Evolutionary conservation across 129 eudicot genomes (phyloP), one percentile per base, ranked within the genome.

Genomic region (Kitagawia praeruptora): DNA sequence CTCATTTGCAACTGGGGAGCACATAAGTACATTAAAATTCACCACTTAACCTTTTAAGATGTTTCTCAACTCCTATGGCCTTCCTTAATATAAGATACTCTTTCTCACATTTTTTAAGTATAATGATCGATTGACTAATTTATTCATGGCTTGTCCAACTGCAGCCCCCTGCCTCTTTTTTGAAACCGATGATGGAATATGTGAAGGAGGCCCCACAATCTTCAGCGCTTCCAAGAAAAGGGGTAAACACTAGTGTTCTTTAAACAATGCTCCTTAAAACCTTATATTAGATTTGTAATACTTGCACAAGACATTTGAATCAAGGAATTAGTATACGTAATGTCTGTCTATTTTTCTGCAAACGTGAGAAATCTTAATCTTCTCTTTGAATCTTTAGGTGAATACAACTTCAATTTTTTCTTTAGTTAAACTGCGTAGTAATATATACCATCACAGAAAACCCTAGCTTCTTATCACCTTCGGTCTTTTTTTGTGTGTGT

Each of bases 111-210:
- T 39, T 12, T 49, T 49, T 15, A 23, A 27, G 18, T 37, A 9
- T 38, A 40, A 40, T 71, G 48, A 23, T 8, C 2, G 2, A 73
- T 14, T 5, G 54, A 12, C 39, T 44, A 44, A 42, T 21, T 44
- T 44, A 75, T 13, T 45, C 44, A 79, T 79, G 82, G 82, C 48
- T 72, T 41, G 66, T 72, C 54, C 61, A 63, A 79, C 45, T 82
- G 79, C 79, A 91, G 93, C 86, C 88, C 61, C 97, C 93, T 19
- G 81, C 86, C 79, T 91, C 97, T 38, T 91, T 87, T 80, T 40
- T 89, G 53, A 64, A 74, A 53, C 85, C 92, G 67, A 91, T 91
- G 97, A 90, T 87, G 77, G 93, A 89, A 76, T 89, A 91, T 41
- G 87, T 87, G 78, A 86, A 58, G 82, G 90, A 91, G 56, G 90